These are phyloP conservation scores for Citrus medica DNA, from an alignment of 345 rosid genomes.

Conservation along the genomic window DNA sequence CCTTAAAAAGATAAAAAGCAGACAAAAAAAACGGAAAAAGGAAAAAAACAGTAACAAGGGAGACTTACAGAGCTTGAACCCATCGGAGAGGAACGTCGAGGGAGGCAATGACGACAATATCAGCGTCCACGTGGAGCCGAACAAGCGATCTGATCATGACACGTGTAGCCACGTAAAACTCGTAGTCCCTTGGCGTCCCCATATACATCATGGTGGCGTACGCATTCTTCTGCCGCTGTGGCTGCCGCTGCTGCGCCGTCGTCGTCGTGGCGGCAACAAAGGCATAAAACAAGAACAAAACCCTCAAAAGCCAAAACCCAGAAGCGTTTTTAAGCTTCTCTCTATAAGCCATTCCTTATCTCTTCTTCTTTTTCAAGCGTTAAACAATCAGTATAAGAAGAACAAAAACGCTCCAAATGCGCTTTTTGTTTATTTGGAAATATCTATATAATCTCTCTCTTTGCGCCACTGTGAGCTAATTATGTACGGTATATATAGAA, in stretches of 20 bases:
- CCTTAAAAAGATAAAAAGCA: no score
- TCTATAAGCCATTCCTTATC: background rate
- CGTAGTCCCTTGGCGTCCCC: slow-evolving; percentile 98
- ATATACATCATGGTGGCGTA: slow-evolving; percentile 99
- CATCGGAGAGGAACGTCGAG: slow-evolving; percentile 83
- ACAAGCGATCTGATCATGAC: slow-evolving; percentile 86
- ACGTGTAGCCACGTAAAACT: slow-evolving; percentile 89
- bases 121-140: slow-evolving; percentile 67
- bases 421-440: background rate
- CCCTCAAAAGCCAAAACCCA: background rate
- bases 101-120: slow-evolving; percentile 94
- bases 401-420: background rate
- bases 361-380: background rate
- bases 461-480: background rate
- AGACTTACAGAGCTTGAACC: slow-evolving; percentile 71
- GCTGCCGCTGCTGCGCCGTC: slow-evolving; percentile 21
- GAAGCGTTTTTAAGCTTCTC: background rate
- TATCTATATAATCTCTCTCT: background rate
- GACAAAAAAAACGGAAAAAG: background rate
- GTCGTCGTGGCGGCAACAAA: background rate
- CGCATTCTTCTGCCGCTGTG: slow-evolving; percentile 56
- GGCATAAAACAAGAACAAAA: background rate
- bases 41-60: background rate
- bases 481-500: background rate
- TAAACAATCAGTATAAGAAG: background rate